These are phyloP conservation scores for Ceratocystis harringtonii DNA, from an alignment of 2,329 filamentous ascomycete species.

Conservation along the genomic window DNA sequence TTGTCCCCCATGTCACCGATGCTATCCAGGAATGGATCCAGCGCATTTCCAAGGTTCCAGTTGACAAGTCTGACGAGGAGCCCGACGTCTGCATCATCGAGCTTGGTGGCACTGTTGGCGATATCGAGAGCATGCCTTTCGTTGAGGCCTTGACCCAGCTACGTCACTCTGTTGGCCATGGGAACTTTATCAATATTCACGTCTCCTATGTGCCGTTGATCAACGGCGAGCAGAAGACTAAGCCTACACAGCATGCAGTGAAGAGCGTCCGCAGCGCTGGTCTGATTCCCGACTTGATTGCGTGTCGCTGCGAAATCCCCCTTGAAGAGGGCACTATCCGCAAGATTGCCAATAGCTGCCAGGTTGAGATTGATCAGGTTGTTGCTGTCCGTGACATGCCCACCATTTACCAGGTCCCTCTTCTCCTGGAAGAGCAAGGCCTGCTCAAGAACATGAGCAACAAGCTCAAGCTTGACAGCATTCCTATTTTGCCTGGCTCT, in stretches of 20 bases:
- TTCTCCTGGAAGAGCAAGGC: conserved; percentile 75
- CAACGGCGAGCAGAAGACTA: conserved; percentile 74
- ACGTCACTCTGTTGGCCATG: conserved; percentile 52
- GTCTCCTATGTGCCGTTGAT: conserved; percentile 71
- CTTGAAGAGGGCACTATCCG: conserved; percentile 59
- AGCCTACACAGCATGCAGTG: conserved; percentile 87
- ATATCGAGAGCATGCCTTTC: conserved; percentile 79
- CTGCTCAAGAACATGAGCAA: conserved; percentile 52
- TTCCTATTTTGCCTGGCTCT: conserved; percentile 38
- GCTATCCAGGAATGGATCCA: conserved; percentile 89
- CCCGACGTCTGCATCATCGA: conserved; percentile 76
- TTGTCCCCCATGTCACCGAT: conserved; percentile 83
- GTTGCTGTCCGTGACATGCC: conserved; percentile 79
- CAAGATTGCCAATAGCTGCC: conserved; percentile 82
- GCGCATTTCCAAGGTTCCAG: conserved; percentile 67
- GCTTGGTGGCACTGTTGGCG: conserved; percentile 49
- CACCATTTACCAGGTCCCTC: conserved; percentile 84
- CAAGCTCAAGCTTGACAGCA: conserved; percentile 47
- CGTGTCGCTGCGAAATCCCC: conserved; percentile 71
- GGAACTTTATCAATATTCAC: conserved; percentile 78
- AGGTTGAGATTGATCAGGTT: conserved; percentile 73
- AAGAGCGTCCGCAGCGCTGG: conserved; percentile 70
- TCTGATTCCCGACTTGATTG: conserved; percentile 62
- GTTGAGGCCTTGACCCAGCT: conserved; percentile 75
- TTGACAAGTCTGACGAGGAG: conserved; percentile 66